Percentiles rank a stretch among this genome's conserved stretches.
Conservation (phyloP, 306 rosid genomes). For the Medicago truncatula region DNA sequence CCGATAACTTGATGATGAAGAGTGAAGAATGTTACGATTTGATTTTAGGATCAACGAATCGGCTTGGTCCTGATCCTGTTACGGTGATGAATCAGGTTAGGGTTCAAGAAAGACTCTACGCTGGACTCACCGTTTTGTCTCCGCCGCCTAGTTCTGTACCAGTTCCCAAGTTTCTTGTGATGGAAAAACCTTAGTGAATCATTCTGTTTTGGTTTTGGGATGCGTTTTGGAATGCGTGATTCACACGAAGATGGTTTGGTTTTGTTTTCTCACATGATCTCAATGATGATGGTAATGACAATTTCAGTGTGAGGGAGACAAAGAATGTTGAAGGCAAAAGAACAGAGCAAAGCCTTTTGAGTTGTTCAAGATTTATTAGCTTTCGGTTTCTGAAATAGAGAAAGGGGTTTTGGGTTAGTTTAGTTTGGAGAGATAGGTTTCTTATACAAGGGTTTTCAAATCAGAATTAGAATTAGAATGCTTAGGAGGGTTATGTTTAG, state of each 20-base stretch:
- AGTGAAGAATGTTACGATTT: conserved; percentile 47
- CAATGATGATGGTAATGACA: conserved; percentile 29
- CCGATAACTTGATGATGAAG: background rate
- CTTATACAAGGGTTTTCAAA: background rate
- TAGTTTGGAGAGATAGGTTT: conserved; percentile 1
- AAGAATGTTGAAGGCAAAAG: background rate
- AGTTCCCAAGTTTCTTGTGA: conserved; percentile 49
- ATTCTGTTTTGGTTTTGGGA: too few relatives aligned
- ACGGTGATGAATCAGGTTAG: conserved; percentile 60
- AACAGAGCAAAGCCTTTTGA: background rate
- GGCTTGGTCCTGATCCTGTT: conserved; percentile 84
- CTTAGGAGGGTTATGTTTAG: background rate
- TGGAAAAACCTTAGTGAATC: too few relatives aligned
- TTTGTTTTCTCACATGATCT: conserved; percentile 36
- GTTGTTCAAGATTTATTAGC: background rate
- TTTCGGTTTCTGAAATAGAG: background rate
- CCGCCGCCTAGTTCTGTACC: conserved; percentile 89
- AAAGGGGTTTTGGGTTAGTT: background rate
- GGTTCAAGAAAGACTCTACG: conserved; percentile 52
- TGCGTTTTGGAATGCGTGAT: background rate
- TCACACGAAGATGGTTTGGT: background rate
- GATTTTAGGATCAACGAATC: conserved; percentile 65
- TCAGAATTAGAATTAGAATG: background rate
- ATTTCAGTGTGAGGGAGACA: conserved; percentile 37
- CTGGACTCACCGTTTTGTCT: conserved; percentile 58